Base-by-base conservation (phyloP, 2,329 filamentous ascomycete species). In the Arthrobotrys megalospora region DNA sequence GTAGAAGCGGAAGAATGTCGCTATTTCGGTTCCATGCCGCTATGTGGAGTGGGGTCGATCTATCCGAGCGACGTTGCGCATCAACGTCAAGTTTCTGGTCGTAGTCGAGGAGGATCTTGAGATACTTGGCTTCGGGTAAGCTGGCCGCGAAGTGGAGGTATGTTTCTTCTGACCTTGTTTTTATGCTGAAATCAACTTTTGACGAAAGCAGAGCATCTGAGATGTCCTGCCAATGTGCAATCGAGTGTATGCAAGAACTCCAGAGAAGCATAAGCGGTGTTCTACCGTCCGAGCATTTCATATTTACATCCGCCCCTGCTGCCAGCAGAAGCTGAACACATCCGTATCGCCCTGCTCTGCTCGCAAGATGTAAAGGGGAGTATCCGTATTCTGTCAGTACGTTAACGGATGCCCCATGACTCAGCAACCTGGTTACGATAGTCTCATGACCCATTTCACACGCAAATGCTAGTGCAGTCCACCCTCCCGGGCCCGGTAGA, bases 231-330 rank as follows among this genome's bases (percentile, higher is more conserved):
- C 48, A 52, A 11, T 12, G 8, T 5, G 3, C 19, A 2, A 8
- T 1, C 2, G 11, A 8, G 45, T 4, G n/a, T 19, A 2, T 16
- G 7, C 16, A 2, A 8, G 2, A n/a, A n/a, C n/a, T 48, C 48
- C 48, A 52, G 14, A 52, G 19, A 52, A 1, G 14, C 48, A 52
- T 52, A 12, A 52, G 48, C 2, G 48, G 48, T 32, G 48, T 52
- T 14, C 3, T 6, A 2, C 48, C 48, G 1, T 52, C 10, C 19
- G 7, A 12, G 7, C 19, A 24, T n/a, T 28, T 2, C 7, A n/a
- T 10, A n/a, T 52, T 52, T 28, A 52, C 48, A 52, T 52, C 24
- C 8, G 48, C 48, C 28, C 48, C 48, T 24, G 10, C 14, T 3
- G 7, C 19, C 11, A 52, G 19, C 19, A 52, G 24, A 10, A 52